Evolutionary conservation across 306 rosid genomes (phyloP).

Genomic region (Rubus idaeus): DNA sequence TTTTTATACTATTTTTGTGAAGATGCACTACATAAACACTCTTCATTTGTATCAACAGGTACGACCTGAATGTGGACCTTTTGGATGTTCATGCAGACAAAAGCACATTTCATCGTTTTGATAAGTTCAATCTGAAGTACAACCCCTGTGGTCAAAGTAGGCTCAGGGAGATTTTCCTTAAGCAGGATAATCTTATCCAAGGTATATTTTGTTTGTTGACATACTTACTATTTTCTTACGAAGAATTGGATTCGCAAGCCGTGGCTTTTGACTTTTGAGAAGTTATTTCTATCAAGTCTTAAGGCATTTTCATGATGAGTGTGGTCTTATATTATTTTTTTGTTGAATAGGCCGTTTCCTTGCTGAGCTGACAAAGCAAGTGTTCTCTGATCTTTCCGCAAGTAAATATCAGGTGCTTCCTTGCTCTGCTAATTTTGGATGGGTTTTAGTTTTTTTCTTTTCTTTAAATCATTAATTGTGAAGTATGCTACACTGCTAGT

Average conservation of each 20-base stretch:
- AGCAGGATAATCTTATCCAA: constrained; percentile 98
- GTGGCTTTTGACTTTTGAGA: background rate
- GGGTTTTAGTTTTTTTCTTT: background rate
- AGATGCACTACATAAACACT: constrained; percentile 24
- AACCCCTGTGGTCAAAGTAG: constrained; percentile 99
- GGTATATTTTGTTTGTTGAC: constrained; percentile 45
- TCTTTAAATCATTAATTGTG: background rate
- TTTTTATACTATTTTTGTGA: constrained; percentile 9
- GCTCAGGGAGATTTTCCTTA: constrained; percentile 96
- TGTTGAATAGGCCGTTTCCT: constrained; percentile 77
- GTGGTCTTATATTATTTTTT: background rate
- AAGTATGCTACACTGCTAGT: background rate
- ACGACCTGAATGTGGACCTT: constrained; percentile 99
- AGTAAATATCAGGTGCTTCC: constrained; percentile 93
- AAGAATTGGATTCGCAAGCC: background rate
- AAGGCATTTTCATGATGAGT: background rate
- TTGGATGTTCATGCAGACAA: constrained; percentile 99
- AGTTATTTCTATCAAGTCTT: background rate
- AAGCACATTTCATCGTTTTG: constrained; percentile 99
- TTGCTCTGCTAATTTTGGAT: constrained; percentile 16
- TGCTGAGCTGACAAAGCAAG: constrained; percentile 92
- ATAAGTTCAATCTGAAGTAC: constrained; percentile 95
- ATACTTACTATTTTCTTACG: background rate
- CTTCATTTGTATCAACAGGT: constrained; percentile 51
- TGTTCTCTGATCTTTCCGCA: constrained; percentile 83